These are phyloP conservation scores for Zalerion maritima DNA, from an alignment of 495 filamentous ascomycete genomes.

Conservation along the genomic window DNA sequence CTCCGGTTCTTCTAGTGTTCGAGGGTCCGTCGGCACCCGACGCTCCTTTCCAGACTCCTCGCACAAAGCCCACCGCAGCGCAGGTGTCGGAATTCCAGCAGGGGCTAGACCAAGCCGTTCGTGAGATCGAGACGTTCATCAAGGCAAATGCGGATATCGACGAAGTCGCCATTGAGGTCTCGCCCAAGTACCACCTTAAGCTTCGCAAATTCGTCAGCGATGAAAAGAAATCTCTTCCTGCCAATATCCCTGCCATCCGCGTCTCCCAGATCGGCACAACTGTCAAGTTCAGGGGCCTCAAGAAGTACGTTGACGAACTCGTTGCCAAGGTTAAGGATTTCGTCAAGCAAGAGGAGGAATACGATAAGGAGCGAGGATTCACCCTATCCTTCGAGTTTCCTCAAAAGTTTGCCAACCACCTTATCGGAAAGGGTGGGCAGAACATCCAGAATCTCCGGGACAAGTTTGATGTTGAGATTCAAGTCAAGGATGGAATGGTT, in stretches of 20 bases:
- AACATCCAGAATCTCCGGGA: constrained; percentile 93
- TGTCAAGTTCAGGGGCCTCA: constrained; percentile 64
- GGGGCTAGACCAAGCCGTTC: constrained; percentile 54
- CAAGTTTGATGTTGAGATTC: constrained; percentile 94
- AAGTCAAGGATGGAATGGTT: constrained; percentile 60
- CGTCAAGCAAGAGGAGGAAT: constrained; percentile 66
- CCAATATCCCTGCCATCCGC: constrained; percentile 57
- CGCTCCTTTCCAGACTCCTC: constrained; percentile 52
- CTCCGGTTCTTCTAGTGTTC: constrained; percentile 69
- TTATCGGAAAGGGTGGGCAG: constrained; percentile 85
- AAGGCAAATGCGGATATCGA: constrained; percentile 56
- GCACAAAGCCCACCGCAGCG: constrained; percentile 32
- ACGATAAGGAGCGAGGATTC: constrained; percentile 79
- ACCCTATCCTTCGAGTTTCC: constrained; percentile 80
- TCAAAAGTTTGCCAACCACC: constrained; percentile 79
- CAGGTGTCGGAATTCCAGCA: constrained; percentile 54
- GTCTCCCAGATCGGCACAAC: constrained; percentile 39
- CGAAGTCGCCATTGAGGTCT: constrained; percentile 48
- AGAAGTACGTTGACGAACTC: constrained; percentile 52
- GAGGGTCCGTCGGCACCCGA: constrained; percentile 48
- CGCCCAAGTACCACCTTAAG: constrained; percentile 68
- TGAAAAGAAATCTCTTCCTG: constrained; percentile 52
- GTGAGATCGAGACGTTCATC: constrained; percentile 54
- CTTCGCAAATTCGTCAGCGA: constrained; percentile 59
- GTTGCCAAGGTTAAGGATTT: constrained; percentile 56